Percentiles rank a stretch among this genome's conserved stretches.
Conservation (phyloP, 2,329 filamentous ascomycete species). For the Aspergillus fructus region DNA sequence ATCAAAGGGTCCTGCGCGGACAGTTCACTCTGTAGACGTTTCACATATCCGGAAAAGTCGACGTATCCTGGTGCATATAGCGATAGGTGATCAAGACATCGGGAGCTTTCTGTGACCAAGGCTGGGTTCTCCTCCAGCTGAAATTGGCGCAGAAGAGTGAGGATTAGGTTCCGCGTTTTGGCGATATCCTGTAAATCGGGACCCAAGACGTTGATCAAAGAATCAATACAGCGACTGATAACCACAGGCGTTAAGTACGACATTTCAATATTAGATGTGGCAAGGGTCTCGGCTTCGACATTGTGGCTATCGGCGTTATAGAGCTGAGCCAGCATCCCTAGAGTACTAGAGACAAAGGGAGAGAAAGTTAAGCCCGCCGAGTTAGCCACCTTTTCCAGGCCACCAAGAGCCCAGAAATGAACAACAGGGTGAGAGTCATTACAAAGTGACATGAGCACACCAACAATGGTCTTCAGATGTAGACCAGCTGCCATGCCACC, state of each 20-base stretch:
- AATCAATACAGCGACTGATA: conserved; percentile 85
- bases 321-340: conserved; percentile 91
- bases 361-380: conserved; percentile 92
- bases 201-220: conserved; percentile 93
- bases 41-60: conserved; percentile 80
- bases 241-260: conserved; percentile 79
- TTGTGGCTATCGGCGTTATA: conserved; percentile 93
- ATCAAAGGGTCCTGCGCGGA: conserved; percentile 68
- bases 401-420: conserved; percentile 94
- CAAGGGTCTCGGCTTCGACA: conserved; percentile 72
- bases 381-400: conserved; percentile 80
- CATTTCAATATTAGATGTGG: conserved; percentile 87
- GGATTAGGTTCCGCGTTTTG: conserved; percentile 87
- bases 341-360: conserved; percentile 80
- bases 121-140: conserved; percentile 69
- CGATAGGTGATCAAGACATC: conserved; percentile 85
- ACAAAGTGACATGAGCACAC: conserved; percentile 95
- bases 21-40: conserved; percentile 74
- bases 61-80: conserved; percentile 88
- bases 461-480: conserved; percentile 95
- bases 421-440: conserved; percentile 94
- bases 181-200: conserved; percentile 90
- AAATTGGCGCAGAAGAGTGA: conserved; percentile 82
- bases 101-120: conserved; percentile 73
- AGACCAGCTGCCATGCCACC: conserved; percentile 97